Base-by-base conservation (phyloP, 352 stramenopile species). In the Blastocystis sp. region DNA sequence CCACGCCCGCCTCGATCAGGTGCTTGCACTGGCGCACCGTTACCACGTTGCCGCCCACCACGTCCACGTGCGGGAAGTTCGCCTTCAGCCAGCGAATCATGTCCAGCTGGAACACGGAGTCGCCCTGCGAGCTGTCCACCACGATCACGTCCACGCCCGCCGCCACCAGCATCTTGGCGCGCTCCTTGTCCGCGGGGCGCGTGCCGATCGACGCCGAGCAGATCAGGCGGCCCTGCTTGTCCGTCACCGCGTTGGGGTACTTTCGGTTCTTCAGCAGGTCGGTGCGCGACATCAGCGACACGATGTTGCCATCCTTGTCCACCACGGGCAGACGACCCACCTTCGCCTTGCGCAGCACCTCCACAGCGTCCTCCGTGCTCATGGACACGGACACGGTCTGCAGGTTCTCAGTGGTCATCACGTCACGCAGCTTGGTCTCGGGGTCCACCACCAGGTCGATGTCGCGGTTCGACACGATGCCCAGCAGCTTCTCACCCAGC, bases 241-340 rank as follows among this genome's bases (percentile, higher is more conserved):
- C 98, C 92, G 98, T 98, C 62, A 94, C 98, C 2, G 96, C 95
- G 89, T 96, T 92, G 59, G 96, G 95, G 91, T 98, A 98, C 89
- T 99, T 95, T 76, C 93, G 93, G 91, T 97, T 97, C 92, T 98
- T 99, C 88, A 98, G 93, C 76, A 99, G 90, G 91, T 99, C 97
- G 69, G 96, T 97, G 60, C 96, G 92, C 76, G 96, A 98, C 90
- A 99, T 99, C 80, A 99, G 93, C 40, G 96, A 96, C 56, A 99
- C 92, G 88, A 99, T 94, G 90, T 98, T 95, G 77, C 96, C 95
- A 60, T 97, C 93, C 23, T 94, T 93, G 92, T 99, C 98, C 1
- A 99, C 95, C 61, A 99, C 98, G 23, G 97, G 97, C 21, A 99
- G 92, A 92, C 99, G 99, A 88, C 97, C 96, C 92, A 99, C 99